Evolutionary conservation across 768 basidiomycete species (phyloP), one percentile per base, ranked within the genome.

Genomic region (Pisolithus tinctorius): DNA sequence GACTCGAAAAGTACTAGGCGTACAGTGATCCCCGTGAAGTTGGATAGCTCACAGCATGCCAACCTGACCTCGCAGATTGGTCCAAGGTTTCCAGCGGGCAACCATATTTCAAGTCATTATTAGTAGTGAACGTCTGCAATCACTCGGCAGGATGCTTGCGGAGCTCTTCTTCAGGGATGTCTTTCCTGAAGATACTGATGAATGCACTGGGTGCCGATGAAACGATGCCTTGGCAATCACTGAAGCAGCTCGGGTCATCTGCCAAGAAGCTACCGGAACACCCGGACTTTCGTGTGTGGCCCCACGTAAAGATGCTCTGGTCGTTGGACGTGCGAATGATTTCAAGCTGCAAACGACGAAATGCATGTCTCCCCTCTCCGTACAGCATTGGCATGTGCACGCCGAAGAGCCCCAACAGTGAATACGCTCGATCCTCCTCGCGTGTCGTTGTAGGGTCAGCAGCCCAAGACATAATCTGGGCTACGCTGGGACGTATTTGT

Each of bases 11-110:
- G 7, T 29, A 29, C 7, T 4, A 2, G 27, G 27, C 3, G 27
- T 5, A 29, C 27, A 29, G 27, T 29, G 27, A 29, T 7, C 27
- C 7, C 27, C 27, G 20, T 20, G 20, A 20, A 20, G 20, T 20
- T 20, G 20, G 20, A 20, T 20, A 20, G 20, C 20, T 20, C 20
- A 29, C 27, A 7, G 27, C 27, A 29, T 7, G 5, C 27, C 27
- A 29, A 7, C 27, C 4, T 29, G 27, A 29, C 27, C 90, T 37
- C 5, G 27, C 5, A 29, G 7, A 29, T 5, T 7, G 4, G 27
- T 5, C 27, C 27, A 29, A 29, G 7, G 27, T 4, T 29, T 29
- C 5, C 27, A 29, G 27, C 7, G 27, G 27, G 27, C 27, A 29
- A 29, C 27, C 27, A 29, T 7, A 29, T 29, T 7, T 29, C 20